phyloP scores from a whole-genome alignment of 352 stramenopile genomes.

The Blastocystis sp. region DNA sequence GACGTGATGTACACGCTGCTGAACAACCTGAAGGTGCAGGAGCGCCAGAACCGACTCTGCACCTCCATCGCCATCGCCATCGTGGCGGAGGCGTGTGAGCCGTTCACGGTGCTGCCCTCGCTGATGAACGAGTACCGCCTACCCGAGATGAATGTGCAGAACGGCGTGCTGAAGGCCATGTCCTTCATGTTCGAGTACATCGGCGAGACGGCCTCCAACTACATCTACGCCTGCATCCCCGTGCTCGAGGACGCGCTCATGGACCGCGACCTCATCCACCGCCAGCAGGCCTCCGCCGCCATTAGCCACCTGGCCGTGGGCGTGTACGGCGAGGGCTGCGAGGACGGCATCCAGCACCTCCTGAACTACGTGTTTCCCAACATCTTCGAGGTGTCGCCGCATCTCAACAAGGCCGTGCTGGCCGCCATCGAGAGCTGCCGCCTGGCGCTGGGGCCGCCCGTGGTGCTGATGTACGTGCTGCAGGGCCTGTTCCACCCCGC shows the following conservation, averaged over 20 bases:
- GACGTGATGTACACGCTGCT: constrained; percentile 96
- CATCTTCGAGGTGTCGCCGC: constrained; percentile 95
- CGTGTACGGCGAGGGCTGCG: constrained; percentile 89
- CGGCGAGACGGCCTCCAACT: constrained; percentile 97
- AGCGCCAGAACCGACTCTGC: constrained; percentile 96
- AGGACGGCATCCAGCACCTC: constrained; percentile 94
- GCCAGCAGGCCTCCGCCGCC: constrained; percentile 88
- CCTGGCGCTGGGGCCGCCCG: constrained; percentile 88
- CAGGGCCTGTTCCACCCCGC: constrained; percentile 97
- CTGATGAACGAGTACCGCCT: constrained; percentile 99
- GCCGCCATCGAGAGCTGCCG: constrained; percentile 94
- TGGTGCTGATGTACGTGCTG: constrained; percentile 93
- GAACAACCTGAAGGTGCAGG: constrained; percentile 98
- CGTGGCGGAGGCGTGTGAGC: constrained; percentile 96
- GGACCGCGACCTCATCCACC: constrained; percentile 96
- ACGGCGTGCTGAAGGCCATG: constrained; percentile 97
- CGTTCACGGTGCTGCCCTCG: constrained; percentile 95
- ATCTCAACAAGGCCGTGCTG: constrained; percentile 97
- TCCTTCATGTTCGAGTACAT: constrained; percentile 99
- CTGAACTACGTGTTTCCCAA: constrained; percentile 99
- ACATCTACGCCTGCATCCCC: constrained; percentile 96
- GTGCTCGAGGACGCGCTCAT: constrained; percentile 97
- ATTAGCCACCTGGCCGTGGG: constrained; percentile 96
- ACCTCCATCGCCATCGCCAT: constrained; percentile 99
- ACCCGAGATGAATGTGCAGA: constrained; percentile 98